phyloP scores from a whole-genome alignment of 768 basidiomycete species.

The Leccinum subtestaceum region DNA sequence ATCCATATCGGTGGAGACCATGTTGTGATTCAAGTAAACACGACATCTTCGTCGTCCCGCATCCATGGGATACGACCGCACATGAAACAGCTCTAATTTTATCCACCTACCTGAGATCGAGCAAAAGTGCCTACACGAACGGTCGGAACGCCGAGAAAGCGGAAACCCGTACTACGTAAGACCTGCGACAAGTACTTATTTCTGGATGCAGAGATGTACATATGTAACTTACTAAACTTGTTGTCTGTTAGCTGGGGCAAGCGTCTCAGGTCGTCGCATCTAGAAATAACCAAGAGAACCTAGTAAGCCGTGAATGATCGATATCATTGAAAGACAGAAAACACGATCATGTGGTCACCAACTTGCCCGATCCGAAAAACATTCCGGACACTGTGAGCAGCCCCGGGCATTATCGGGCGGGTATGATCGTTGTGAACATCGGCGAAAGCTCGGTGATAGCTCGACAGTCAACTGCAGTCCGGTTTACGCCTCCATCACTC shows the following conservation, averaged over 20 bases:
- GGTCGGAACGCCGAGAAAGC: not conserved
- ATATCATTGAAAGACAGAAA: not conserved
- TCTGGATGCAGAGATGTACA: not conserved
- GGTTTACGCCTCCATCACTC: no score
- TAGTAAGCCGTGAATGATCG: no score
- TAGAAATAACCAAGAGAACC: not conserved
- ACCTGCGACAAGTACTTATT: not conserved
- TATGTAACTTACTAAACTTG: not conserved
- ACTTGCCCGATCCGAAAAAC: no score
- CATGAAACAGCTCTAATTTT: not conserved
- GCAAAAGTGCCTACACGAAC: not conserved
- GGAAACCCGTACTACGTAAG: not conserved
- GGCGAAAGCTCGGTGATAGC: not conserved
- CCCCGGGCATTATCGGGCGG: not conserved
- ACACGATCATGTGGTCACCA: no score
- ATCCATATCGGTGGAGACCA: not conserved
- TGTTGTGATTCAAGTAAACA: not conserved
- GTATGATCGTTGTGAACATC: no score
- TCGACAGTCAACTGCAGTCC: no score
- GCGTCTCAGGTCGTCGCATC: no score
- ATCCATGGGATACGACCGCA: not conserved
- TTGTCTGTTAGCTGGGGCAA: not conserved
- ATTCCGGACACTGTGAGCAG: not conserved
- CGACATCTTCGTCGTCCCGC: not conserved
- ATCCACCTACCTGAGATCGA: not conserved